These are phyloP conservation scores for Penicillium antarcticum DNA, from an alignment of 495 filamentous ascomycete species.

Conservation along the genomic window DNA sequence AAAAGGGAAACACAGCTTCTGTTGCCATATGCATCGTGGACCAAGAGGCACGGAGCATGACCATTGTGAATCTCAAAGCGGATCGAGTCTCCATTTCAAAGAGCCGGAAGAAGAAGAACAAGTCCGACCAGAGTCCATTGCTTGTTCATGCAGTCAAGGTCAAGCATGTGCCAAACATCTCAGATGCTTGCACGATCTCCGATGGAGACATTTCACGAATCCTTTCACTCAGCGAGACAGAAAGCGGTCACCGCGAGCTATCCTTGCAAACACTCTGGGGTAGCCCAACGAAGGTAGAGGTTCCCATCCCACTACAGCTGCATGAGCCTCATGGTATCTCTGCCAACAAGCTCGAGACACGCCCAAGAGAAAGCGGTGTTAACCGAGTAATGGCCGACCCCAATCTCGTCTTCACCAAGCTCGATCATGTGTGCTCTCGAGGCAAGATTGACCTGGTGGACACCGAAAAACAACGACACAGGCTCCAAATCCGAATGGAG, in stretches of 20 bases:
- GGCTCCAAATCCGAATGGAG: slow-evolving; percentile 62
- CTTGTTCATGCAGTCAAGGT: slow-evolving; percentile 41
- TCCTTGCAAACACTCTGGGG: slow-evolving; percentile 77
- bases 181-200: slow-evolving; percentile 70
- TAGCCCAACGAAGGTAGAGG: slow-evolving; percentile 51
- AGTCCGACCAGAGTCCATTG: slow-evolving; percentile 27
- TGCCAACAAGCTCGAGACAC: slow-evolving; percentile 25
- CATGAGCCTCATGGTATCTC: slow-evolving; percentile 42
- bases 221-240: slow-evolving; percentile 63
- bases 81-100: slow-evolving; percentile 33
- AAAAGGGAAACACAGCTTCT: slow-evolving; percentile 32
- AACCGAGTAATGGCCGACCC: slow-evolving; percentile 51
- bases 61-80: slow-evolving; percentile 59
- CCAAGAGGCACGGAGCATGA: slow-evolving; percentile 58
- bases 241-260: slow-evolving; percentile 59
- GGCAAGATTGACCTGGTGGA: slow-evolving; percentile 66
- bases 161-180: slow-evolving; percentile 50
- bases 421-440: slow-evolving; percentile 43
- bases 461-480: slow-evolving; percentile 56
- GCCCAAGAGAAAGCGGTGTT: slow-evolving; percentile 49
- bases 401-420: slow-evolving; percentile 34
- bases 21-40: slow-evolving; percentile 70
- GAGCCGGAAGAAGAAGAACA: slow-evolving; percentile 30
- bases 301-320: slow-evolving; percentile 47
- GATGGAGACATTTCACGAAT: slow-evolving; percentile 68